These are phyloP conservation scores for Strigomonas culicis DNA, from an alignment of 208 protist genomes.

Conservation along the genomic window DNA sequence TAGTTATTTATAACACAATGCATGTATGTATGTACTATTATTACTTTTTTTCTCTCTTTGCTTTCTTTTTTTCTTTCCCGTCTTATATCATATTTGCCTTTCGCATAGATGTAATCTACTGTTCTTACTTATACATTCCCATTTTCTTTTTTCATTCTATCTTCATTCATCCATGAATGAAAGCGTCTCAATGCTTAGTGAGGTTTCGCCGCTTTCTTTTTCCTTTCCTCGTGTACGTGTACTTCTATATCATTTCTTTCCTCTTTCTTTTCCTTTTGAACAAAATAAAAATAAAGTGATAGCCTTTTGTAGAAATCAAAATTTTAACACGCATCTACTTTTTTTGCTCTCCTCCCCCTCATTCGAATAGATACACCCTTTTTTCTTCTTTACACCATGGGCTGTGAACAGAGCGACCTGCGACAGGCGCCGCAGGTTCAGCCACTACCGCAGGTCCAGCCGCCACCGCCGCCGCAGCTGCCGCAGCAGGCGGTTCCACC, in stretches of 20 bases:
- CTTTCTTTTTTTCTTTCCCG: background rate
- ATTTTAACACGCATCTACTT: too few relatives aligned
- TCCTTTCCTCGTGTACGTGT: too few relatives aligned
- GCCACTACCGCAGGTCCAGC: background rate
- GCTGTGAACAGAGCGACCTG: slow-evolving; percentile 25
- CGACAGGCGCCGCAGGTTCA: background rate
- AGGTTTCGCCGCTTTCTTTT: too few relatives aligned
- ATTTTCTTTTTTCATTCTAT: background rate
- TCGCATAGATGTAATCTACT: background rate
- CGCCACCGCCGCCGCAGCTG: background rate
- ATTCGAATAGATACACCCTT: too few relatives aligned
- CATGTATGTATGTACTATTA: background rate
- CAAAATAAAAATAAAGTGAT: background rate
- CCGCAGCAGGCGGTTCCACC: background rate
- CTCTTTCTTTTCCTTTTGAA: slow-evolving; percentile 8
- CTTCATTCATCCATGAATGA: background rate
- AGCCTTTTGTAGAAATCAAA: too few relatives aligned
- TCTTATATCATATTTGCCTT: background rate
- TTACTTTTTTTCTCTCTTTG: background rate
- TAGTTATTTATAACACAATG: background rate
- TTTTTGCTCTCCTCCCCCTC: too few relatives aligned
- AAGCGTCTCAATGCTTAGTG: background rate
- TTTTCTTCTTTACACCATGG: slow-evolving; percentile 19
- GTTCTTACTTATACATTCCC: background rate
- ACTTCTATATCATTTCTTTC: background rate